Conservation (phyloP, 306 rosid genomes). For the Potentilla sterilis region DNA sequence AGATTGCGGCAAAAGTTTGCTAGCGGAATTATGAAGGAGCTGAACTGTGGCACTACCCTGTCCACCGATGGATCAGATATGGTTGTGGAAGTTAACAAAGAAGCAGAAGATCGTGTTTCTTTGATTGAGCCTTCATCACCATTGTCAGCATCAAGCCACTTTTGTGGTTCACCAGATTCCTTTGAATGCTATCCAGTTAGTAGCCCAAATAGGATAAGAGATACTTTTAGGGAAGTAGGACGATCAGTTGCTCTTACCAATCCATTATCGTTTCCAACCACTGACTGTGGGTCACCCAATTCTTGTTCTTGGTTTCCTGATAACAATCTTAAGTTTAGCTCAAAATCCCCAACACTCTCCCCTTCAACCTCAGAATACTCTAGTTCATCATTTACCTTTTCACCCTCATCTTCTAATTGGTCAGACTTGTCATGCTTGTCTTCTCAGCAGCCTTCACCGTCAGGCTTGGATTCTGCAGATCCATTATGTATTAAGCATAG, state of each 20-base stretch:
- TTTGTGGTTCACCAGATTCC: constrained; percentile 68
- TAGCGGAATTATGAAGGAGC: constrained; percentile 52
- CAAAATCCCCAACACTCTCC: constrained; percentile 70
- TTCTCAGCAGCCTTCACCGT: constrained; percentile 77
- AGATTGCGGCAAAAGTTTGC: constrained; percentile 60
- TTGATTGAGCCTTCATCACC: constrained; percentile 43
- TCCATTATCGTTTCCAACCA: constrained; percentile 41
- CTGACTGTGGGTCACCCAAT: constrained; percentile 47
- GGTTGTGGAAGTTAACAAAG: constrained; percentile 29
- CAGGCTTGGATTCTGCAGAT: constrained; percentile 59
- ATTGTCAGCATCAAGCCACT: constrained; percentile 40
- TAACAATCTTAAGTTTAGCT: constrained; percentile 45
- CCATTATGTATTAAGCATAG: constrained; percentile 39
- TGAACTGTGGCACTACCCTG: constrained; percentile 34
- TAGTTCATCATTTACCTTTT: constrained; percentile 70
- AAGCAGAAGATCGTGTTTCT: constrained; percentile 33
- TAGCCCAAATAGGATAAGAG: constrained; percentile 39
- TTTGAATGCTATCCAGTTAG: constrained; percentile 49
- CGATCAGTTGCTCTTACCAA: constrained; percentile 30
- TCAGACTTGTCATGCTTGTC: constrained; percentile 70
- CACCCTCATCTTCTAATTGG: constrained; percentile 88
- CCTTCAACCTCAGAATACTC: constrained; percentile 79
- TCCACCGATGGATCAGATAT: constrained; percentile 30
- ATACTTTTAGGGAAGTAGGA: constrained; percentile 31
- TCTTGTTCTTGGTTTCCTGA: constrained; percentile 53